Evolutionary conservation across 208 protist species (phyloP), one percentile per base, ranked within the genome.

Genomic region (Trypanosoma lewisi): DNA sequence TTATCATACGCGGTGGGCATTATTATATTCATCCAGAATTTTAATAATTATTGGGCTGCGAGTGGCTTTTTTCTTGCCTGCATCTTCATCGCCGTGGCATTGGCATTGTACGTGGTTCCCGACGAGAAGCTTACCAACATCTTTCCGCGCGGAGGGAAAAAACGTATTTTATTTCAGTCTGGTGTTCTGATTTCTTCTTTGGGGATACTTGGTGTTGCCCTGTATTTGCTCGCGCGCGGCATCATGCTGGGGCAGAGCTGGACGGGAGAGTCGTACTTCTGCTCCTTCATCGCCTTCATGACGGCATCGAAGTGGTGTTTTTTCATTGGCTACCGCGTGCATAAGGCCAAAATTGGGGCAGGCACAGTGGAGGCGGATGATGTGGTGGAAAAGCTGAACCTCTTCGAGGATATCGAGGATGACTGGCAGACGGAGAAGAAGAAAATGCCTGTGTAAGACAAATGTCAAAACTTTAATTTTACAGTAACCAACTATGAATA

Each of bases 241-340:
- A 71, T 89, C 45, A 63, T 78, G 42, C 23, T 70, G 44, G 61
- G 73, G 41, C 78, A 93, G 56, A 31, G 45, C 4, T 93, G 86
- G 86, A 76, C 41, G 4, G 82, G 73, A 6, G 57, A 76, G 12
- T 87, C 80, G 19, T 86, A 89, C 62, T 93, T 87, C 56, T 93
- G 86, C 59, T 76, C 69, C 27, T 84, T 89, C 75, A 89, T 75
- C 27, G 82, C 80, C 19, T 62, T 85, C 48, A 74, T 67, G 57
- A 85, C 78, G 63, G 73, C 71, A 23, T 74, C 70, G 28, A 93
- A 93, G 75, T 93, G 86, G 86, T 63, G 70, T 39, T 85, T 78
- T 62, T 85, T 88, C 27, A 45, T 41, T 27, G 36, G 21, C 1
- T 50, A 36, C 30, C 57, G 30, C 51, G 16, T 68, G 27, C 17